Evolutionary conservation across 2,329 filamentous ascomycete species (phyloP), one percentile per base, ranked within the genome.

Genomic region (Paecilomyces formosus): DNA sequence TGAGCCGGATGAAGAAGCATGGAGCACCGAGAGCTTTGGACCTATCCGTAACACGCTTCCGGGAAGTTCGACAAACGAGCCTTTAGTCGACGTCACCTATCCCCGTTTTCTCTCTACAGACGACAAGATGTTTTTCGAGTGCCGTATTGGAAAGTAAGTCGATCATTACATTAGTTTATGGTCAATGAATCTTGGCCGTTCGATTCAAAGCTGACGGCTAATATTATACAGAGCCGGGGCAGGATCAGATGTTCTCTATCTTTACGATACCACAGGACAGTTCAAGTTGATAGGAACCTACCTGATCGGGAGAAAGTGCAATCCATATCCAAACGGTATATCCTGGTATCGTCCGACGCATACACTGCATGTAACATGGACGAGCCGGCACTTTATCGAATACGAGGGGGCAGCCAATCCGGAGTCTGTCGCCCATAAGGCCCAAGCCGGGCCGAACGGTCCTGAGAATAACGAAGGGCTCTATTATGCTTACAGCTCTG

Each of bases 281-380:
- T 45, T 45, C 39, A 15, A 45, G 39, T 21, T 45, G 39, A 45
- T 45, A 4, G 39, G 39, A 8, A 45, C 4, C 7, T 45, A 45
- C 13, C n/a, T 45, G 4, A 45, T 18, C n/a, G 39, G 39, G 18
- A 45, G n/a, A 45, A 3, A 45, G 0, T 45, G 39, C 39, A 82
- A 80, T 65, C 79, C 80, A 1, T 82, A 82, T 65, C 75, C 81
- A 64, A 79, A 82, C 66, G 79, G 79, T 9, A 68, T 82, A 53
- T 70, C 68, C 31, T 66, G 70, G 28, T 62, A 62, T 31, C 64
- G 62, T 1, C 69, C 68, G 12, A 70, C 39, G 18, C 39, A 18
- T 45, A 45, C 39, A 18, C 39, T 82, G 1, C 75, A 77, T 64
- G 72, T 75, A 21, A 80, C 78, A 1, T 81, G 79, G 79, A 81